Evolutionary conservation across 176 grass and related monocot genomes (phyloP).

Genomic region (Phoenix dactylifera): DNA sequence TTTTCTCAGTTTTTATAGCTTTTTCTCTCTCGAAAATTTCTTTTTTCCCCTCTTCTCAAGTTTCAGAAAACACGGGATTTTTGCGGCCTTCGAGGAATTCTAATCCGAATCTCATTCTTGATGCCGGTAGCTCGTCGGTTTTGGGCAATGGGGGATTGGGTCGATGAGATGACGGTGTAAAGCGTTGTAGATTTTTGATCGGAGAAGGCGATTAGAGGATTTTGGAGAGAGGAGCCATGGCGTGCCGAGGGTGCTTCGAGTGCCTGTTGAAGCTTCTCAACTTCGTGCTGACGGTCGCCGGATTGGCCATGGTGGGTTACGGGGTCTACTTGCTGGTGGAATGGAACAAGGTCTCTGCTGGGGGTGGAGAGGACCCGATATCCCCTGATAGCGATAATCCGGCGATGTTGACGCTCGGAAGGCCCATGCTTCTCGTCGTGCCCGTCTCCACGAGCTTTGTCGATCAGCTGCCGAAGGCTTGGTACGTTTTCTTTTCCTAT

Average conservation of each 20-base stretch:
- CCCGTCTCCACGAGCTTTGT: slow-evolving; percentile 25
- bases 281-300: slow-evolving; percentile 43
- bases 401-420: slow-evolving; percentile 31
- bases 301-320: slow-evolving; percentile 71
- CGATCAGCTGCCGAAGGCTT: slow-evolving; percentile 53
- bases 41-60: too few relatives aligned
- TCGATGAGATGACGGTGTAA: slow-evolving; percentile 22
- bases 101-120: too few relatives aligned
- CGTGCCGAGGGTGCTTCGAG: slow-evolving; percentile 55
- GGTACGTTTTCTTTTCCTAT: slow-evolving; percentile 34
- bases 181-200: neutral
- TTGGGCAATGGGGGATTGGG: slow-evolving; percentile 1
- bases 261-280: slow-evolving; percentile 75
- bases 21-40: too few relatives aligned
- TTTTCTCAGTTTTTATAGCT: too few relatives aligned
- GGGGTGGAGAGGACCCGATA: neutral
- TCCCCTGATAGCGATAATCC: neutral
- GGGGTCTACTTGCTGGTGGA: slow-evolving; percentile 54
- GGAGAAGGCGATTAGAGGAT: too few relatives aligned
- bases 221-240: slow-evolving; percentile 33
- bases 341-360: slow-evolving; percentile 45
- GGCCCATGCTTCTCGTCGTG: slow-evolving; percentile 30
- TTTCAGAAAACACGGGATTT: too few relatives aligned
- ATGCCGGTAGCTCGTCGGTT: too few relatives aligned
- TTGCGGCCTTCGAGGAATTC: too few relatives aligned